Evolutionary conservation across 2,329 filamentous ascomycete genomes (phyloP), one percentile per base, ranked within the genome.

Genomic region (Fusarium sp.): DNA sequence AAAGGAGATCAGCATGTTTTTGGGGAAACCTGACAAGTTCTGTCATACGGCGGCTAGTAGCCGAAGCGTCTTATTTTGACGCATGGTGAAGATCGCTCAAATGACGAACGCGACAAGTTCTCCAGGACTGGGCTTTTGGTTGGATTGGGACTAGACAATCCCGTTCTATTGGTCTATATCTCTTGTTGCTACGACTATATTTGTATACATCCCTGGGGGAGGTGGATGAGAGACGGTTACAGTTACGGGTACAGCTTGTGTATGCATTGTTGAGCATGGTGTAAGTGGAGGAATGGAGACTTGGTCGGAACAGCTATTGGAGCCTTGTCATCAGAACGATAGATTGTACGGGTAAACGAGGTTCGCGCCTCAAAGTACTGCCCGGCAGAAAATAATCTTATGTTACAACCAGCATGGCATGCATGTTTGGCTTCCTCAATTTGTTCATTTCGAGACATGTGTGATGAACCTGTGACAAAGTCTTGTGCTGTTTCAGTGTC

Each of bases 321-420:
- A 72, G 51, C 63, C 52, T 59, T 65, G 68, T 71, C 68, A 73
- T 74, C 71, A 71, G 70, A 71, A 67, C 73, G 68, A 76, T 79
- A 78, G 77, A 79, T 77, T 78, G 75, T 75, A 78, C 68, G 76
- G 77, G 75, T 71, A 73, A 75, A 72, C 67, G 73, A 73, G 78
- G 78, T 78, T 79, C 77, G 72, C 77, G 67, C 75, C 75, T 75
- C 68, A 68, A 71, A 74, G 64, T 68, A 69, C 56, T 74, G 71
- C 70, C 71, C 71, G 69, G 64, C 69, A 73, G 70, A 72, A 70
- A 74, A 71, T 75, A 71, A 75, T 75, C 61, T 63, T 67, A 71
- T 75, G 72, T 71, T 76, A 70, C 66, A 71, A 73, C 65, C 72
- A 71, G 71, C 64, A 74, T 74, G 71, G 58, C 64, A 70, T 71